Evolutionary conservation across 106 monocot genomes (phyloP).

Genomic region (Posidonia australis): DNA sequence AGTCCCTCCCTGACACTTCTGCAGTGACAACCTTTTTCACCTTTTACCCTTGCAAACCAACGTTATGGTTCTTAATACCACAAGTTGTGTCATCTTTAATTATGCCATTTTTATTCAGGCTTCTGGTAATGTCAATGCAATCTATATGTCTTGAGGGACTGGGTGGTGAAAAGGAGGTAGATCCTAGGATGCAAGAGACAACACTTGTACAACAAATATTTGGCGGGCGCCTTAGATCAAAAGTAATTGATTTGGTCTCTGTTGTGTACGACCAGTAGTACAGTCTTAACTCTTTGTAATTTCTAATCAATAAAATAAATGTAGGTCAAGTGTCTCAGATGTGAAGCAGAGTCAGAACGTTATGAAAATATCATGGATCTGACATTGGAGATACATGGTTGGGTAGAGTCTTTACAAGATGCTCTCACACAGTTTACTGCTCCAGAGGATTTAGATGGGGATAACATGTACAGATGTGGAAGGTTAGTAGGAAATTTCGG

Average conservation of each 20-base stretch:
- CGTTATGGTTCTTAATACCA: too few species aligned
- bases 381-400: constrained; percentile 91
- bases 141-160: constrained; percentile 62
- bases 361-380: constrained; percentile 99
- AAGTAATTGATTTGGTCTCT: constrained; percentile 23
- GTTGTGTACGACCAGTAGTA: background rate
- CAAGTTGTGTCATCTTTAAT: background rate
- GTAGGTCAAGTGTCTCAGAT: constrained; percentile 88
- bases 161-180: constrained; percentile 81
- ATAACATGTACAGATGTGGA: constrained; percentile 97
- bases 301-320: constrained; percentile 9
- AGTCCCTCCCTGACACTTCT: background rate
- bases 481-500: constrained; percentile 32
- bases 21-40: too few species aligned
- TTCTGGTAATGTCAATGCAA: constrained; percentile 91
- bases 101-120: background rate
- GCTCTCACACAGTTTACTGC: constrained; percentile 95
- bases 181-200: constrained; percentile 78
- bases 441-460: constrained; percentile 95
- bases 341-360: constrained; percentile 80
- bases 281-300: background rate
- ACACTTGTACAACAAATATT: constrained; percentile 93
- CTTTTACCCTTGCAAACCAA: too few species aligned
- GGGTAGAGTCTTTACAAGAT: constrained; percentile 95
- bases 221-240: constrained; percentile 89